Percentiles rank a stretch among this genome's conserved stretches.
Conservation (phyloP, 1,139 yeast species). For the Kazachstania sp. region DNA sequence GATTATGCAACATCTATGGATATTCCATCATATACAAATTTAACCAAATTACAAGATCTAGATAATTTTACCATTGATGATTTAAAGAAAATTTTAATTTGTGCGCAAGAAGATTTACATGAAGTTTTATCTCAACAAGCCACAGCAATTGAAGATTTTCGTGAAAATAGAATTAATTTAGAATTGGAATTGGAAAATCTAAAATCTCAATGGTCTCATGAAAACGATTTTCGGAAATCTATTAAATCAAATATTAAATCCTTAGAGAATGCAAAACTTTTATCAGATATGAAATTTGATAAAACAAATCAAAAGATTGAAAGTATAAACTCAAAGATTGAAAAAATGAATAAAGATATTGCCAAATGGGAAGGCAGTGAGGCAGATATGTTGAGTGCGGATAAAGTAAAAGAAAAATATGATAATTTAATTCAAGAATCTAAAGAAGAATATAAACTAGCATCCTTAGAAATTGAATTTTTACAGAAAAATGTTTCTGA, state of each 20-base stretch:
- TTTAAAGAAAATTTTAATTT: constrained; percentile 26
- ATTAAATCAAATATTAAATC: constrained; percentile 29
- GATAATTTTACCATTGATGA: constrained; percentile 27
- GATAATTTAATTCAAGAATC: constrained; percentile 7
- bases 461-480: constrained; percentile 5
- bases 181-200: constrained; percentile 25
- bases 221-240: constrained; percentile 26
- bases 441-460: constrained; percentile 9
- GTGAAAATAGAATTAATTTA: constrained; percentile 23
- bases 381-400: constrained; percentile 13
- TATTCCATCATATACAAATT: constrained; percentile 20
- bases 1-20: neutral
- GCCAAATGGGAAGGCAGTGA: constrained; percentile 9
- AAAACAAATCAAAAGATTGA: constrained; percentile 24
- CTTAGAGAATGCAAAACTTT: constrained; percentile 28
- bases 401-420: constrained; percentile 13
- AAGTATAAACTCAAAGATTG: constrained; percentile 15
- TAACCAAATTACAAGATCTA: constrained; percentile 25
- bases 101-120: constrained; percentile 30
- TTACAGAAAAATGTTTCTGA: constrained; percentile 16
- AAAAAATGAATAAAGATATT: constrained; percentile 27
- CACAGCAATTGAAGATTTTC: constrained; percentile 23
- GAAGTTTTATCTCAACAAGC: constrained; percentile 26
- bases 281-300: constrained; percentile 25
- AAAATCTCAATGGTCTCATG: constrained; percentile 29